Evolutionary conservation across 257 asterid species (phyloP), one percentile per base, ranked within the genome.

Genomic region (Gynochthodes officinalis): DNA sequence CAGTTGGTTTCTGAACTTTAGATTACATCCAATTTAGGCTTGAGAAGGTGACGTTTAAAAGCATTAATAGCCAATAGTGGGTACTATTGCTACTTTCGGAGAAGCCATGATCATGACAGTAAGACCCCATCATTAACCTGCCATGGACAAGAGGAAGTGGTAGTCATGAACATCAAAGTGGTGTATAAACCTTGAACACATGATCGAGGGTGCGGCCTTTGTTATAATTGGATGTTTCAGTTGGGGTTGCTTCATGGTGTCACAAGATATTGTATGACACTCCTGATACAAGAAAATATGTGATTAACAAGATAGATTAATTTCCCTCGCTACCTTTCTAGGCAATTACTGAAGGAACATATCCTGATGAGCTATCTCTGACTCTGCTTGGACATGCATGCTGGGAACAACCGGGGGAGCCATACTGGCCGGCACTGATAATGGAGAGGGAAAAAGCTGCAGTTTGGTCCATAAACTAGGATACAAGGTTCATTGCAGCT

Each of bases 21-120:
- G 30, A 27, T 4, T 27, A n/a, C 13, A 23, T 14, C 50, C 57
- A 43, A 67, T 35, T 33, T 53, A 95, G 99, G 90, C 85, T 92
- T 7, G 99, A 95, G 83, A 90, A 81, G 79, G 90, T 95, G 33
- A 85, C 78, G 53, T 1, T 89, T n/a, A 89, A 68, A 83, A 90
- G 96, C 80, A 86, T 87, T 12, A 87, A 89, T 2, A 87, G 99
- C 88, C 98, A 92, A 80, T 95, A 64, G 71, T 89, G 4, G 99
- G 99, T 21, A 95, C 97, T 0, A 4, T 92, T 2, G 89, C 92
- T 3, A 92, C 99, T 0, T 88, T 95, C 0, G 99, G 85, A 16
- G 99, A 98, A 62, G 99, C 99, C 72, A 95, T 95, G 99, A 66
- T 95, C 78, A 95, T 95, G 99, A 95, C 98, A 1, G 63, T 95